Conservation (phyloP, 371 early-diverging fungal species). For the Apophysomyces trapeziformis region DNA sequence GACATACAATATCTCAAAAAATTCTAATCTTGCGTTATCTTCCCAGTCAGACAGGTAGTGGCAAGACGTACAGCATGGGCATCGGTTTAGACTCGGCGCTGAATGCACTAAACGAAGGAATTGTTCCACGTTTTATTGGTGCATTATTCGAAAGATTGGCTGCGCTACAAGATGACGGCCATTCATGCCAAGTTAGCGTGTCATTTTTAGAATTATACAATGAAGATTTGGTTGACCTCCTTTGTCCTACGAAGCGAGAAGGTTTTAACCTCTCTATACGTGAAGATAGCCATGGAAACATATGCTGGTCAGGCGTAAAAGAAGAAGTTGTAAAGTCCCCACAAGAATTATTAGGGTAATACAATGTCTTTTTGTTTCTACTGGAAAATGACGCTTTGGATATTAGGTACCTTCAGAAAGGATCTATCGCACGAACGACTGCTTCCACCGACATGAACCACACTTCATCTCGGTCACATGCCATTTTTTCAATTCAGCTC, state of each 20-base stretch:
- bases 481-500: conserved; percentile 91
- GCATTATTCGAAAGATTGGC: conserved; percentile 59
- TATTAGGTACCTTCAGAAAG: conserved; percentile 64
- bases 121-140: conserved; percentile 86
- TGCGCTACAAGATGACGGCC: conserved; percentile 39
- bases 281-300: conserved; percentile 90
- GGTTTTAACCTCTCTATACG: conserved; percentile 63
- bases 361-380: background rate
- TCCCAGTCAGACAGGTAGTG: conserved; percentile 54
- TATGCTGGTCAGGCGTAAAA: conserved; percentile 86
- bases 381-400: too few species aligned
- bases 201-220: conserved; percentile 96
- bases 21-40: conserved; percentile 57
- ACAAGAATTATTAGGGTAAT: conserved; percentile 73
- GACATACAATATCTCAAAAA: background rate
- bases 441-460: conserved; percentile 97
- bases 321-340: conserved; percentile 79
- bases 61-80: conserved; percentile 63
- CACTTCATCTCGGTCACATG: conserved; percentile 95
- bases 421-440: conserved; percentile 88
- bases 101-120: conserved; percentile 56
- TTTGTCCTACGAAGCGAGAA: conserved; percentile 44
- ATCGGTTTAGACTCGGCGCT: conserved; percentile 45
- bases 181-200: conserved; percentile 63
- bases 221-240: conserved; percentile 88